Conservation (phyloP, 139 green algal genomes). For the Tetradesmus lagerheimii region DNA sequence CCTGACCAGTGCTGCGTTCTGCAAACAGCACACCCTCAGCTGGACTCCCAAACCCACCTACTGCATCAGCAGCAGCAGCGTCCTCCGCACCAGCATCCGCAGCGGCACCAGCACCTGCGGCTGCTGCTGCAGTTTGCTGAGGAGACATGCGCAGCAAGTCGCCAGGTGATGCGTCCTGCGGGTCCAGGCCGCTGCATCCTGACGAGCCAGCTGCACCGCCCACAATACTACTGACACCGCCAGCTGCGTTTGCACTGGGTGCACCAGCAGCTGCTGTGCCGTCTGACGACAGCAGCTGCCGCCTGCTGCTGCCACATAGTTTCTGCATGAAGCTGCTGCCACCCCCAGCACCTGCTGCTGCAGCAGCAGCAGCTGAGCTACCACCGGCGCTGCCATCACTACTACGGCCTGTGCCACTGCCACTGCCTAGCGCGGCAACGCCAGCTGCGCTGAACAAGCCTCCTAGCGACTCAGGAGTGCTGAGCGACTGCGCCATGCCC, state of each 20-base stretch:
- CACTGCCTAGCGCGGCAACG: not conserved
- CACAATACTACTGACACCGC: not conserved
- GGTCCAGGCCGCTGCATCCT: not conserved
- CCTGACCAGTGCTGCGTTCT: not conserved
- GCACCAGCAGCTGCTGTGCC: not conserved
- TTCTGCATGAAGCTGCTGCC: not conserved
- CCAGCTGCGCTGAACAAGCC: not conserved
- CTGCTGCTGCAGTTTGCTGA: not conserved
- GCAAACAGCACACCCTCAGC: slow-evolving; percentile 1
- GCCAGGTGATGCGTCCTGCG: not conserved
- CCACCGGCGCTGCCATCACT: slow-evolving; percentile 23
- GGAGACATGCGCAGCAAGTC: not conserved
- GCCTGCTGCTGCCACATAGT: slow-evolving; percentile 8
- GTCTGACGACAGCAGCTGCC: not conserved
- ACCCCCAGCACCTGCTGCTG: not conserved
- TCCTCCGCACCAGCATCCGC: not conserved
- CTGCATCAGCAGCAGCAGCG: not conserved
- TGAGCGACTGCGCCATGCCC: not conserved
- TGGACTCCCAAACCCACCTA: not conserved
- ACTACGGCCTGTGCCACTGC: not conserved
- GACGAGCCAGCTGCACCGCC: not conserved
- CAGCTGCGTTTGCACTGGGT: not conserved
- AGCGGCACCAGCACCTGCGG: not conserved
- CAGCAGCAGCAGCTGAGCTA: slow-evolving; percentile 22
- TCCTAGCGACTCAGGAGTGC: not conserved